These are phyloP conservation scores for Trichophyton simii DNA, from an alignment of 2,329 filamentous ascomycete species.

Conservation along the genomic window DNA sequence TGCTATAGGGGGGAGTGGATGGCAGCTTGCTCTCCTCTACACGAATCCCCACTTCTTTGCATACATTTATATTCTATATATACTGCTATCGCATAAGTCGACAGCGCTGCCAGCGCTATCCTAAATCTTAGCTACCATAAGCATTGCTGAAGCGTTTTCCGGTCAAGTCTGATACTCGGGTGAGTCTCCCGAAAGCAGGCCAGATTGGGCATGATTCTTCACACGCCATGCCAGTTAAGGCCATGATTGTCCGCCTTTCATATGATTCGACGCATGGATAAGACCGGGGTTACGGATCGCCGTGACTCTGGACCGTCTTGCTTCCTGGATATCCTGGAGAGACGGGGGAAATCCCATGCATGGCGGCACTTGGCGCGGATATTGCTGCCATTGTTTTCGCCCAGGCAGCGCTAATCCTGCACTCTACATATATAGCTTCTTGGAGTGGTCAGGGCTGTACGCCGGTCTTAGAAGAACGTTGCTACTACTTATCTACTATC, in stretches of 20 bases:
- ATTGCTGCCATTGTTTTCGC: neutral
- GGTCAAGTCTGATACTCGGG: neutral
- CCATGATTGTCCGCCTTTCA: neutral
- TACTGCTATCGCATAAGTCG: neutral
- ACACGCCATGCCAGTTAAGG: neutral
- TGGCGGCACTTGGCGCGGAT: neutral
- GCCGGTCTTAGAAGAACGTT: no score
- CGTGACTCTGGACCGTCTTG: neutral
- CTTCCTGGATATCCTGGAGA: neutral
- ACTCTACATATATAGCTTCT: neutral
- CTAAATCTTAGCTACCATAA: neutral
- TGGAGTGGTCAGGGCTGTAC: neutral
- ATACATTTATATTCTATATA: neutral
- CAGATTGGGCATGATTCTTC: neutral
- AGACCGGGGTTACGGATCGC: neutral
- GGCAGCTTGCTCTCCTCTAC: neutral
- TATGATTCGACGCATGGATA: neutral
- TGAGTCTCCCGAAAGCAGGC: neutral
- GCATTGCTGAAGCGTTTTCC: neutral
- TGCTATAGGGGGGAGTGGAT: neutral
- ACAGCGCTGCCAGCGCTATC: neutral
- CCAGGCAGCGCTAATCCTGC: neutral
- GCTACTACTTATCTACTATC: no score
- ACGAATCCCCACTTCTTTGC: neutral
- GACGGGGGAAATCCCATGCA: neutral